Percentiles rank a stretch among this genome's conserved stretches.
Conservation (phyloP, 2,329 filamentous ascomycete species). For the Knoxdaviesia proteae region DNA sequence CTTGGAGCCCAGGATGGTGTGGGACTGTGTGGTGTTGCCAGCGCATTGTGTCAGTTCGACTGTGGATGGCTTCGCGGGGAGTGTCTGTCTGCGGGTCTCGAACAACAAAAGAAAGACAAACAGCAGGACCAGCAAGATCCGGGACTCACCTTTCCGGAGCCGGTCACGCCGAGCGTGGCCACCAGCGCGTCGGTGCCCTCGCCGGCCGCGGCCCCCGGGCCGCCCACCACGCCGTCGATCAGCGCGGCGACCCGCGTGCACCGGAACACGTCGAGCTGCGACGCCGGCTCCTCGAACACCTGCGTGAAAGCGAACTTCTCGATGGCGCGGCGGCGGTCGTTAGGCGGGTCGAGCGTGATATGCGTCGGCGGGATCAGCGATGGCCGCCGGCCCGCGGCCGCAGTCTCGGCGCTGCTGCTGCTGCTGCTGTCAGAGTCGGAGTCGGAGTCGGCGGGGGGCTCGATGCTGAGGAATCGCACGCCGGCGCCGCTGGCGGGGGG, state of each 20-base stretch:
- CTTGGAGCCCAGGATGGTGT: conserved; percentile 82
- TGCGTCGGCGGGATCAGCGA: conserved; percentile 31
- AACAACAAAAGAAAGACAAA: too few relatives aligned
- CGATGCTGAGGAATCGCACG: conserved; percentile 55
- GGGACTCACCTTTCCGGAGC: conserved; percentile 66
- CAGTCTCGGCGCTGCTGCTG: too few relatives aligned
- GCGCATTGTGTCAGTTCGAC: background rate
- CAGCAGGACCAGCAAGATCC: background rate
- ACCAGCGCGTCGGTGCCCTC: conserved; percentile 77
- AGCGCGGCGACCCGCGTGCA: conserved; percentile 55
- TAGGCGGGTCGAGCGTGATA: conserved; percentile 60
- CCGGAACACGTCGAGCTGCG: conserved; percentile 72
- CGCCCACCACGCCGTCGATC: conserved; percentile 53
- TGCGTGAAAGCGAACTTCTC: conserved; percentile 89
- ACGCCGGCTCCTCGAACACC: conserved; percentile 73
- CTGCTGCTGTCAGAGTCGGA: too few relatives aligned
- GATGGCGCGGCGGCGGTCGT: conserved; percentile 68
- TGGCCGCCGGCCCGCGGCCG: too few relatives aligned
- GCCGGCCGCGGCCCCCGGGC: conserved; percentile 28
- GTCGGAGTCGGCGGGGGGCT: conserved; percentile 25
- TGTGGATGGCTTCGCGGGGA: background rate
- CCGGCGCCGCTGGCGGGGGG: conserved; percentile 11
- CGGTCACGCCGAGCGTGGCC: conserved; percentile 82
- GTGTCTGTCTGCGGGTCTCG: too few relatives aligned
- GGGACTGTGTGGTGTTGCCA: conserved; percentile 37